phyloP scores from a whole-genome alignment of 306 rosid genomes.

The Mucuna pruriens region DNA sequence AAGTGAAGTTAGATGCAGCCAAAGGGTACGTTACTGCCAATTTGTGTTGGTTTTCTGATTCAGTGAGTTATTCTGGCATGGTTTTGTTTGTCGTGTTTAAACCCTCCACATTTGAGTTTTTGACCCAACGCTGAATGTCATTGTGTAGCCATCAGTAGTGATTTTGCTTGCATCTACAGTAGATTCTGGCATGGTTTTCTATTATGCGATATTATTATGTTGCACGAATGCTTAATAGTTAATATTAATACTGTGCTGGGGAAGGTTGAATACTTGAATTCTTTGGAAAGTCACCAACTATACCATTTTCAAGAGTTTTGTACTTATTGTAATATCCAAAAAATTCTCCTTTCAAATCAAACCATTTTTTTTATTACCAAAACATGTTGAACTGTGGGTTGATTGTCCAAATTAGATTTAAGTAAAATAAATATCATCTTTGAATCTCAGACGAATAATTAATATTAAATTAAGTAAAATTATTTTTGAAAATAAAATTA shows the following conservation, averaged over 20 bases:
- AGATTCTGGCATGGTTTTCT: too few species aligned
- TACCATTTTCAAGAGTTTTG: not conserved
- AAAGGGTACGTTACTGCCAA: not conserved
- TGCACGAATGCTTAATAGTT: too few species aligned
- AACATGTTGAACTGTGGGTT: not conserved
- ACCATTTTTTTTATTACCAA: too few species aligned
- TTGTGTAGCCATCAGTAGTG: too few species aligned
- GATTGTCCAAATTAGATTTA: not conserved
- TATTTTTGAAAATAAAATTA: too few species aligned
- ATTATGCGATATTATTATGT: too few species aligned
- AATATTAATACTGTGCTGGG: not conserved
- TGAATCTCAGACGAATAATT: not conserved
- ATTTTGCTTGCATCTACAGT: too few species aligned
- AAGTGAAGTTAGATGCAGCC: not conserved
- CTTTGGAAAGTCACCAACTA: not conserved
- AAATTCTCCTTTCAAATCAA: too few species aligned
- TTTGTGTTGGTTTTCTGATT: slow-evolving; percentile 33
- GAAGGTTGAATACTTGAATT: not conserved
- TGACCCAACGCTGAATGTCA: slow-evolving; percentile 14
- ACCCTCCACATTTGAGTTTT: slow-evolving; percentile 31
- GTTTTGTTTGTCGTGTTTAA: slow-evolving; percentile 32
- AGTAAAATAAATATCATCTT: not conserved
- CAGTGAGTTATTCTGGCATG: slow-evolving; percentile 18
- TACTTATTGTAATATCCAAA: too few species aligned
- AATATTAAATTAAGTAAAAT: not conserved